Evolutionary conservation across 257 asterid species (phyloP), one percentile per base, ranked within the genome.

Genomic region (Echites panduratus): DNA sequence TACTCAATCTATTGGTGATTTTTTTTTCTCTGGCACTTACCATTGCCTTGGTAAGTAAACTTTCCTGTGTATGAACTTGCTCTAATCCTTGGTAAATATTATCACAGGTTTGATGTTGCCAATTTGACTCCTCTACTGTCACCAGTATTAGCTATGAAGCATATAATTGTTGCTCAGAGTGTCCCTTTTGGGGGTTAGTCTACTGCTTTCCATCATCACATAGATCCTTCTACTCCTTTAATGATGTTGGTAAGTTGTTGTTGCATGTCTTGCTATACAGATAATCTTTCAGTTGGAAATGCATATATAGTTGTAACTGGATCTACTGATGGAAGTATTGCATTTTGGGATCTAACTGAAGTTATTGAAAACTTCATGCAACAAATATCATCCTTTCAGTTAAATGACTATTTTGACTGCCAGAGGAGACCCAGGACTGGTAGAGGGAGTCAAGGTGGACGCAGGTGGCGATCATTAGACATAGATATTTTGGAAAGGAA

Each of bases 391-490:
- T 74, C 89, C 66, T 83, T 88, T 75, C 77, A 84, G 71, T 75
- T 84, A 72, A 89, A 85, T 59, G 89, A 82, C 78, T 74, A 68
- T 77, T 82, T 75, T 77, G 97, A 87, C 71, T 73, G 79, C 82
- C 96, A 90, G 84, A 92, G 82, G 80, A 86, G 97, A 62, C 99
- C 99, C 32, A 95, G 85, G 50, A 91, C 99, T 27, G 99, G 98
- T 65, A 87, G 99, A 83, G 99, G 99, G 77, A 94, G 99, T 84
- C 98, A 90, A 84, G 99, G 99, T 72, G 99, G 99, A 69, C 82
- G 99, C 71, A 35, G 85, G 88, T 78, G 98, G 96, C 87, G 89
- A 73, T 81, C 87, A 70, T 73, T 85, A 59, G 89, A 79, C 68
- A 70, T 72, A 69, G 81, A 79, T 71, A 76, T 75, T 45, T 73